Base-by-base conservation (phyloP, 78 protist species). In the Dictyostelium brefeldianum region DNA sequence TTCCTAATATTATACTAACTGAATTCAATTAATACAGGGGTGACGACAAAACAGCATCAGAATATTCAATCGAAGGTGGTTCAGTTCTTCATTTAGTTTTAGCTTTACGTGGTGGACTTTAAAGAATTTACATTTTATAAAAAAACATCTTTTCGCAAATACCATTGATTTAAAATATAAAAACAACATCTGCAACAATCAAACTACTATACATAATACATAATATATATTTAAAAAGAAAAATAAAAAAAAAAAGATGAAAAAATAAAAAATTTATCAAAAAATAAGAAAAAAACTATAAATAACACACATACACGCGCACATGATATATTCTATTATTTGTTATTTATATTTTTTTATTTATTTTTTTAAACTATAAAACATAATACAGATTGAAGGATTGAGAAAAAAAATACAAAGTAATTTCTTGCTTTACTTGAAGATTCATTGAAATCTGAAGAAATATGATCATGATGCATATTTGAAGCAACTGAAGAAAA, bases 31-130 rank as follows among this genome's bases (percentile, higher is more conserved):
- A 36, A 36, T 36, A 36, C 43, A 96, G 96, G 98, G 92, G 89
- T 90, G 98, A 97, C 43, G 97, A 97, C 4, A 97, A 95, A 59
- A 79, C 93, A 41, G 98, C 96, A 22, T 14, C 11, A 22, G 97
- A 96, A 43, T 97, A 89, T 83, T 85, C 89, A 71, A 89, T 97
- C 70, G 89, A 95, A 78, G 98, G 96, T 29, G 98, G 98, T 43
- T 84, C 97, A 46, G 96, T 95, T 47, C 94, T 97, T 56, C 98
- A 97, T 65, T 90, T 97, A 46, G 98, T 97, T 51, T 93, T 97
- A 29, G 97, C 98, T 27, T 96, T 97, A 51, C 78, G 95, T 70
- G 95, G 95, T 65, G 95, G 95, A n/a, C 47, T 57, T 31, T 91
- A 79, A 91, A 46, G 18, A 73, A 73, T 22, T 36, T 36, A 36